phyloP scores from a whole-genome alignment of 2,329 filamentous ascomycete genomes.

The Ceratocystis smalleyi region DNA sequence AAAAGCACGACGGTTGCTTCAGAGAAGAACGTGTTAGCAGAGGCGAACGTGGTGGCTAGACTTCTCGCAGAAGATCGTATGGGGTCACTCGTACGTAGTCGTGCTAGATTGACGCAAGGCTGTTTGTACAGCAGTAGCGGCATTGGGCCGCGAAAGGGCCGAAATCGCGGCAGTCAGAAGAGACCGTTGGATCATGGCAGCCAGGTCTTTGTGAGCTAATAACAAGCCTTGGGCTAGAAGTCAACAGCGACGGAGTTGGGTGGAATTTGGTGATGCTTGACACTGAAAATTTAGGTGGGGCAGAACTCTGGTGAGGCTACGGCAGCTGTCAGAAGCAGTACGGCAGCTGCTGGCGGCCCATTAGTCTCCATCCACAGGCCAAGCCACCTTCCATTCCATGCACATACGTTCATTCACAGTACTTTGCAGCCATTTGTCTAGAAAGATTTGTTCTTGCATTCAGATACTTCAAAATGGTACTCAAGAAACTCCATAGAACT shows the following conservation, averaged over 20 bases:
- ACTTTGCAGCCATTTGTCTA: not conserved
- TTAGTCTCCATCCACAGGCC: not conserved
- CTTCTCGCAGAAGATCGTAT: not conserved
- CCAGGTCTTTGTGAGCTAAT: not conserved
- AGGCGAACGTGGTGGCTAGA: not conserved
- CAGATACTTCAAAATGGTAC: not conserved
- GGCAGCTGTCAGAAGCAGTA: conserved; percentile 4
- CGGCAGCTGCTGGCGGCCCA: not conserved
- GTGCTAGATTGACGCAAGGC: conserved; percentile 10
- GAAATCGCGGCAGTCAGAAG: conserved; percentile 7
- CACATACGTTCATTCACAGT: not conserved
- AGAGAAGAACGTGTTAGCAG: not conserved
- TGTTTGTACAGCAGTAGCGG: conserved; percentile 1
- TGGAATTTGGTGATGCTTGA: not conserved
- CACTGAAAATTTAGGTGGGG: conserved; percentile 15
- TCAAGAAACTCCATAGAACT: not conserved
- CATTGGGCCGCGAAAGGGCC: conserved; percentile 5
- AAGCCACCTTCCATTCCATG: not conserved
- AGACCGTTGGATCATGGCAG: conserved; percentile 11
- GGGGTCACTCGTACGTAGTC: conserved; percentile 8
- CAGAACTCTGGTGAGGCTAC: not conserved
- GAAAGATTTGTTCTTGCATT: not conserved
- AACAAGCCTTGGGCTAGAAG: not conserved
- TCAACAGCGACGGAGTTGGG: not conserved
- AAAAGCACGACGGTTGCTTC: conserved; percentile 9